phyloP scores from a whole-genome alignment of 1,284 basidiomycete species.

The Afroboletus lepidellus region DNA sequence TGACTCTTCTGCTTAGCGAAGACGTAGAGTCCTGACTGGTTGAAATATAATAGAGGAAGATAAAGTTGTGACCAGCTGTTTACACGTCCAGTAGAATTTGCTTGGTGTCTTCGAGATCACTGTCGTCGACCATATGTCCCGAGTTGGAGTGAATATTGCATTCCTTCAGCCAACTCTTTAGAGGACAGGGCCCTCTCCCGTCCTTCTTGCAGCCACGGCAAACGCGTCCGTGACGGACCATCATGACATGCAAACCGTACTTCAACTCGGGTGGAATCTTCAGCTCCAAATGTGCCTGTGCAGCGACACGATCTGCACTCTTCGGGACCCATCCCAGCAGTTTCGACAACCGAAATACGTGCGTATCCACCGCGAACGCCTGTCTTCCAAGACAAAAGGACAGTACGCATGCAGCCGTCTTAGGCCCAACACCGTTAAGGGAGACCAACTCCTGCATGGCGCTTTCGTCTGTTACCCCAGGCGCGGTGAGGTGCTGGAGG shows the following conservation, averaged over 20 bases:
- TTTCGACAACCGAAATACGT: slow-evolving; percentile 65
- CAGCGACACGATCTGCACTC: slow-evolving; percentile 59
- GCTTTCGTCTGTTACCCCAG: slow-evolving; percentile 46
- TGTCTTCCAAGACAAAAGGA: slow-evolving; percentile 74
- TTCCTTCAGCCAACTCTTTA: slow-evolving; percentile 29
- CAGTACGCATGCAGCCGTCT: slow-evolving; percentile 76
- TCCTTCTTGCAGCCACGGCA: slow-evolving; percentile 53
- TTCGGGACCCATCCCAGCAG: slow-evolving; percentile 69
- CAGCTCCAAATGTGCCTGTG: slow-evolving; percentile 71
- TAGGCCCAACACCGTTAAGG: slow-evolving; percentile 73
- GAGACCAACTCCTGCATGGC: slow-evolving; percentile 71
- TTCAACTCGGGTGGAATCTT: slow-evolving; percentile 63
- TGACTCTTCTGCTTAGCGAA: slow-evolving; percentile 4
- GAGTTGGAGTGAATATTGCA: not conserved
- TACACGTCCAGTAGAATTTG: not conserved
- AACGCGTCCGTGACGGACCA: slow-evolving; percentile 62
- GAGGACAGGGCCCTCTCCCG: slow-evolving; percentile 25
- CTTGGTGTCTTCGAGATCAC: not conserved
- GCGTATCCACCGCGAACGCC: slow-evolving; percentile 79
- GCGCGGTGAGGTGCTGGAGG: slow-evolving; percentile 51
- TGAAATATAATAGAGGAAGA: not conserved
- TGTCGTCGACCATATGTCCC: not conserved
- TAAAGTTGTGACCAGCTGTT: not conserved
- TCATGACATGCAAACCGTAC: slow-evolving; percentile 69
- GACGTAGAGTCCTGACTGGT: not conserved